phyloP scores from a whole-genome alignment of 2,329 filamentous ascomycete genomes.

The Atkinsonella hypoxylon region DNA sequence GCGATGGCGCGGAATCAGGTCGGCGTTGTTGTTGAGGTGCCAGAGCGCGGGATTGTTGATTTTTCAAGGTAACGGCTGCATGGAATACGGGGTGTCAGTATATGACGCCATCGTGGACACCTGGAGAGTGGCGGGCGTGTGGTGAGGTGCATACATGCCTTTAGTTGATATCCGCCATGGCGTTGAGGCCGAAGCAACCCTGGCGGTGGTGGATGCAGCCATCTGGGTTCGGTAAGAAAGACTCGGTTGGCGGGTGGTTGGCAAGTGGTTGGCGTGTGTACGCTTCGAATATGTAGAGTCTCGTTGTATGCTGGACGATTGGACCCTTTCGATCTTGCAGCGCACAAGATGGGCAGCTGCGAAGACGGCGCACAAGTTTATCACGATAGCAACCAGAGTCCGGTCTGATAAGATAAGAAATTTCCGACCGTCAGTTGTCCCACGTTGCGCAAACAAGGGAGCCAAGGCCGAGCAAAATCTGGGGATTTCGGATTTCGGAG shows the following conservation, averaged over 20 bases:
- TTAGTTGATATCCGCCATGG: constrained; percentile 9
- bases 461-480: not conserved
- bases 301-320: not conserved
- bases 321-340: no score
- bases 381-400: not conserved
- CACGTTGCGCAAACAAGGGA: not conserved
- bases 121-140: not conserved
- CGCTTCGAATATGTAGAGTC: not conserved
- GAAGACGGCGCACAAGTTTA: not conserved
- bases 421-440: not conserved
- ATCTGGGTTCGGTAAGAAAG: constrained; percentile 6
- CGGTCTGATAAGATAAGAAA: not conserved
- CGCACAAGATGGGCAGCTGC: not conserved
- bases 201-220: constrained; percentile 10
- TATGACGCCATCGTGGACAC: not conserved
- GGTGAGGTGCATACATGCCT: constrained; percentile 4
- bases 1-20: not conserved
- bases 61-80: not conserved
- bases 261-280: not conserved
- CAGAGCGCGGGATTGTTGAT: not conserved
- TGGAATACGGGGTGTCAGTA: not conserved
- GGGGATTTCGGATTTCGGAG: not conserved
- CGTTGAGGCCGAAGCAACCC: constrained; percentile 9
- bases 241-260: no score
- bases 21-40: not conserved